A percentile compares a stretch with the other conserved stretches of the same genome.
Conservation (phyloP, 192 early-diverging fungal genomes). For the Coemansia sp. region DNA sequence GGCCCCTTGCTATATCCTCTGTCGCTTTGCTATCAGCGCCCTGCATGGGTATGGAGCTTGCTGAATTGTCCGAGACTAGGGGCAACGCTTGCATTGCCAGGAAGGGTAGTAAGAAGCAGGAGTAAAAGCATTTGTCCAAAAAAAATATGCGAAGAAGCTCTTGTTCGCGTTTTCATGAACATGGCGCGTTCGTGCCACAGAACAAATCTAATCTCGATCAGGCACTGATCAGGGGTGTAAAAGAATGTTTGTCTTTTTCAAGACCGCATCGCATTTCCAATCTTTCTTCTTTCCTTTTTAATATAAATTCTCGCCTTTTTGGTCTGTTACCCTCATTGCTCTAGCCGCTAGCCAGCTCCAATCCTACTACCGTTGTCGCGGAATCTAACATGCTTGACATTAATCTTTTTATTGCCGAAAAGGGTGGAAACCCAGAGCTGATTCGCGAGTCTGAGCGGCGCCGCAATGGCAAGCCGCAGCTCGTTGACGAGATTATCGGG, state of each 20-base stretch:
- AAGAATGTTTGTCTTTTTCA: neutral
- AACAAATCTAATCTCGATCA: neutral
- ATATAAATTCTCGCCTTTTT: neutral
- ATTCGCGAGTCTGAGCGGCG: constrained; percentile 91
- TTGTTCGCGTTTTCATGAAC: neutral
- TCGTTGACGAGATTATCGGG: constrained; percentile 89
- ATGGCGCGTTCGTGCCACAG: neutral
- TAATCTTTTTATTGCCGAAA: constrained; percentile 82
- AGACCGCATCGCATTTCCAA: neutral
- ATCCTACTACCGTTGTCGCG: neutral
- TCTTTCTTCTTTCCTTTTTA: neutral
- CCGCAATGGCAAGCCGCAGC: constrained; percentile 77
- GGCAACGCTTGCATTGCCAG: neutral
- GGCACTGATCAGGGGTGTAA: neutral
- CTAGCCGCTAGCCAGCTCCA: neutral
- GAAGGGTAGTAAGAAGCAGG: neutral
- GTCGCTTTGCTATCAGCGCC: neutral
- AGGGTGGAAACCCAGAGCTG: constrained; percentile 91
- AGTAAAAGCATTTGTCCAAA: neutral
- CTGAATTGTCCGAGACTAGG: neutral
- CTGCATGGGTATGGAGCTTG: neutral
- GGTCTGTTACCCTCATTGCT: neutral
- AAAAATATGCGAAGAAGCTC: neutral
- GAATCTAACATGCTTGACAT: constrained; percentile 79
- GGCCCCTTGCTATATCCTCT: constrained; percentile 12